These are phyloP conservation scores for Penicillium angulare DNA, from an alignment of 495 filamentous ascomycete species.

Conservation along the genomic window DNA sequence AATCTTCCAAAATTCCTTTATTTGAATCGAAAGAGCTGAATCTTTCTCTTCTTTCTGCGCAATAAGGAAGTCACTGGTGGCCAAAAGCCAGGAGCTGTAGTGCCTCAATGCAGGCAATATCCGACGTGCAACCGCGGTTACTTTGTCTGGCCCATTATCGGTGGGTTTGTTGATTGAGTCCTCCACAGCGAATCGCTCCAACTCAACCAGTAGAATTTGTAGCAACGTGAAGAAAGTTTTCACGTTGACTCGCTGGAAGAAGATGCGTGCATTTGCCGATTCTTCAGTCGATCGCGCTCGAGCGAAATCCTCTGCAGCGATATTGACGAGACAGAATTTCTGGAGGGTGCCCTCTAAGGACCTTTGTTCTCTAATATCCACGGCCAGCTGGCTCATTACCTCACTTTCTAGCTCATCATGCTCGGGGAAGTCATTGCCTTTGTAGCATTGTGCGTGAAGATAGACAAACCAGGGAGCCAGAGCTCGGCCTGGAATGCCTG, in stretches of 20 bases:
- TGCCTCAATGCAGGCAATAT: conserved; percentile 68
- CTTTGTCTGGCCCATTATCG: conserved; percentile 47
- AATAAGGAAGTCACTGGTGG: conserved; percentile 48
- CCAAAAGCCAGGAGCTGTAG: conserved; percentile 71
- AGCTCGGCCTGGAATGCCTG: conserved; percentile 48
- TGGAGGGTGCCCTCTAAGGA: conserved; percentile 64
- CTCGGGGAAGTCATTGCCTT: conserved; percentile 64
- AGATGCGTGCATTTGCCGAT: conserved; percentile 58
- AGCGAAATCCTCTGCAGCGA: conserved; percentile 76
- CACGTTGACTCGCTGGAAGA: conserved; percentile 76
- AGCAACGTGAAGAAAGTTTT: conserved; percentile 77
- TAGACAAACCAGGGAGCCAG: conserved; percentile 81
- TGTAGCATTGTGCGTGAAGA: conserved; percentile 81
- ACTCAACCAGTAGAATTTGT: conserved; percentile 65
- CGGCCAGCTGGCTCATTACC: conserved; percentile 71
- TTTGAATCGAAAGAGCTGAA: conserved; percentile 55
- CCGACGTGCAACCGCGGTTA: conserved; percentile 62
- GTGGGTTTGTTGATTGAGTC: conserved; percentile 37
- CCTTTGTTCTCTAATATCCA: conserved; percentile 66
- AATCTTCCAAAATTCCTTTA: conserved; percentile 68
- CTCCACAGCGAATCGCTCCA: conserved; percentile 57
- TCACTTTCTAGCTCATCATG: conserved; percentile 86
- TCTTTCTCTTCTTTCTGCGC: conserved; percentile 56
- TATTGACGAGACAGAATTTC: conserved; percentile 81
- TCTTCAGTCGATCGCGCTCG: conserved; percentile 53